These are phyloP conservation scores for Purshia tridentata DNA, from an alignment of 306 rosid species.

Conservation along the genomic window DNA sequence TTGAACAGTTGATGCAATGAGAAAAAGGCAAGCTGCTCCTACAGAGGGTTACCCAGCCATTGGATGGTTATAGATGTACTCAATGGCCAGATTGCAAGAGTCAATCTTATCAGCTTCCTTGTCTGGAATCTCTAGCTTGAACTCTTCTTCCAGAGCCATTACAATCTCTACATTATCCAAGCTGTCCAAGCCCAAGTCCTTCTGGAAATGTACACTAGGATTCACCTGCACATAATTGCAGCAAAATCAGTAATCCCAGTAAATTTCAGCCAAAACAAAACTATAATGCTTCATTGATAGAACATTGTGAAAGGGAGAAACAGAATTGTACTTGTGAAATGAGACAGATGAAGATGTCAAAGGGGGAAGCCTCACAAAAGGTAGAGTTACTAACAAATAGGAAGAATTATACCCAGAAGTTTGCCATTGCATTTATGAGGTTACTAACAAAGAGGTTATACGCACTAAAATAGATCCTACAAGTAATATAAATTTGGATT, in stretches of 20 bases:
- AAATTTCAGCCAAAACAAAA: constrained; percentile 3
- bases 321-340: not conserved
- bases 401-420: no score
- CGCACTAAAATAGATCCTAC: not conserved
- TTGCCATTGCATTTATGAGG: not conserved
- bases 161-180: constrained; percentile 96
- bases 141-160: constrained; percentile 95
- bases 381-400: no score
- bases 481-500: not conserved
- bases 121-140: constrained; percentile 97
- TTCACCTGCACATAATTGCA: constrained; percentile 53
- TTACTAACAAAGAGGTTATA: not conserved
- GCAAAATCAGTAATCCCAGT: constrained; percentile 12
- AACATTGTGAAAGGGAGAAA: not conserved
- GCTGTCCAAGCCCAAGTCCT: constrained; percentile 95
- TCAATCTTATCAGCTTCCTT: constrained; percentile 89
- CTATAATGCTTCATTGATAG: not conserved
- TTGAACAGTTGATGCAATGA: constrained; percentile 11
- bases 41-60: constrained; percentile 58
- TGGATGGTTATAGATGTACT: constrained; percentile 87
- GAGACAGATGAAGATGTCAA: not conserved
- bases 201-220: constrained; percentile 80
- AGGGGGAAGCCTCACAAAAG: not conserved
- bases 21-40: not conserved
- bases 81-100: constrained; percentile 75